Evolutionary conservation across 257 asterid species (phyloP), one percentile per base, ranked within the genome.

Genomic region (Paraleonurus japonicus): DNA sequence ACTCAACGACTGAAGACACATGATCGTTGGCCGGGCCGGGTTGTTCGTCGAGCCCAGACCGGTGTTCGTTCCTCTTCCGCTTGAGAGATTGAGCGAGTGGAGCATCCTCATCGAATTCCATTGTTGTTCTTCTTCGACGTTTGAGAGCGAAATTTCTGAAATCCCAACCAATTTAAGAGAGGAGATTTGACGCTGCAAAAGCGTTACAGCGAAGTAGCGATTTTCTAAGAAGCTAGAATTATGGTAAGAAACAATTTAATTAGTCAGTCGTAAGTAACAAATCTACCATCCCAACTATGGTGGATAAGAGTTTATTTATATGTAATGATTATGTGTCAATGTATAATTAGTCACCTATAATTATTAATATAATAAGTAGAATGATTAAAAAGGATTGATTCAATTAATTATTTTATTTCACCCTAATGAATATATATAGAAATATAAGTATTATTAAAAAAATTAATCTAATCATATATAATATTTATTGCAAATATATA

Each of bases 71-170:
- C 24, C 61, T 72, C 75, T 28, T 65, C 30, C 55, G 77, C 43
- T 75, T 77, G 22, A 58, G 61, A 16, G 73, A 60, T 24, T 4
- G 54, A 20, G 81, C 62, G 32, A 82, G 81, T 1, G 85, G 75
- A 58, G 65, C 68, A 30, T 78, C 78, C 8, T 58, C 61, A 47
- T 79, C 81, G 32, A 73, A 41, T 20, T 77, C 84, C 82, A 73
- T 64, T 12, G 67, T 9, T 48, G 61, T 24, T 33, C 54, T 47
- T 33, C 73, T 67, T 66, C 67, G 48, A 75, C 65, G 47, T 73
- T 73, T n/a, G 33, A 61, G 50, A 73, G 73, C 68, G 7, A 77
- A 59, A 65, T 23, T 35, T 71, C 75, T 50, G 71, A 72, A 41
- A 65, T 64, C 58, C 26, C 26, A 43, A 15, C 5, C 51, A 43